Base-by-base conservation (phyloP, 345 rosid genomes). In the Citrus inodora region DNA sequence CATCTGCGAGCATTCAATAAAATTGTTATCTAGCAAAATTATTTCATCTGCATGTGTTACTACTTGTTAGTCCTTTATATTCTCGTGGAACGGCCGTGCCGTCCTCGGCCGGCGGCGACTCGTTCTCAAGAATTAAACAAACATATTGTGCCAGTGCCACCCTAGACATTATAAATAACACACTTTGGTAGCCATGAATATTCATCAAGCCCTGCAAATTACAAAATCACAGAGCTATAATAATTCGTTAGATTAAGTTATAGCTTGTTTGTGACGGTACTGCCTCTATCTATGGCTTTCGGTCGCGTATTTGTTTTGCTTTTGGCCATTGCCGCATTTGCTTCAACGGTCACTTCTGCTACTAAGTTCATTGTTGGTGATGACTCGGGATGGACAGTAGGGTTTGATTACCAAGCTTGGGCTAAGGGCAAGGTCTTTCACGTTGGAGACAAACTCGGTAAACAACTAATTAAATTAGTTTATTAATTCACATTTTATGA, bases 301-400 rank as follows among this genome's bases (percentile, higher is more conserved):
- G 58, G 27, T 42, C 27, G 56, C 30, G 24, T 33, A 21, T 67
- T 51, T 28, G 28, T 61, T 61, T 21, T 77, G 62, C 24, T 82
- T 3, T 48, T 27, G 56, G 67, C 83, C 13, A 2, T 76, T 25
- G 86, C 55, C 68, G 38, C 78, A 5, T 13, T 30, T n/a, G 71
- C 59, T 62, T 85, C 85, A 2, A 30, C 38, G 9, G 56, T 62
- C 56, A 74, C 37, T 35, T 24, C 65, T 73, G 87, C 85, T 2
- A 77, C 19, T 1, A 80, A 83, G 65, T 80, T 74, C 76, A n/a
- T 81, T 2, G 87, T 88, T 24, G 73, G 88, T 13, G 88, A 86
- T 51, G 76, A 64, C 0, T 7, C 9, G 1, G 85, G 89, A 0
- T 86, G 89, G 91, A 83, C 81, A 0, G 10, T 24, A 53, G 51